Conservation (phyloP, 2,329 filamentous ascomycete genomes). For the Microdochium bolleyi region DNA sequence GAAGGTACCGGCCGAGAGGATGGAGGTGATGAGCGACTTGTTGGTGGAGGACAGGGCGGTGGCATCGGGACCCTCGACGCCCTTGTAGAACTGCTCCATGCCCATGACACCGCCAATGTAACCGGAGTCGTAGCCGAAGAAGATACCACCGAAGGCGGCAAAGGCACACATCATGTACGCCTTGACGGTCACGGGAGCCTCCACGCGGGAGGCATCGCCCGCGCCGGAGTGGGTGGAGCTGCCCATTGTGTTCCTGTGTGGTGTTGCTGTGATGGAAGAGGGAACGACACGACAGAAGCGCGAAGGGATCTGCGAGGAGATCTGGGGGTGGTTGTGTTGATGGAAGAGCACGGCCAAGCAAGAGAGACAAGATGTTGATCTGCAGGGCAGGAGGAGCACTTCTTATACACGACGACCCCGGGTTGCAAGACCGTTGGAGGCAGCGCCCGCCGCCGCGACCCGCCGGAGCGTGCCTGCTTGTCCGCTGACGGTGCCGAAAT, state of each 20-base stretch:
- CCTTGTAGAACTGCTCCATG: conserved; percentile 25
- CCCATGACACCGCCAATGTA: conserved; percentile 30
- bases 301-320: neutral
- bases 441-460: neutral
- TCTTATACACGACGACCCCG: neutral
- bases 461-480: neutral
- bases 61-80: conserved; percentile 22
- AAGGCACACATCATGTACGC: conserved; percentile 30
- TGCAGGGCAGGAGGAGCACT: neutral
- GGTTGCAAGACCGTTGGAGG: neutral
- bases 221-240: conserved; percentile 25
- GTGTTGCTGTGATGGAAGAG: neutral
- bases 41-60: conserved; percentile 29
- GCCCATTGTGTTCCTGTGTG: conserved; percentile 3
- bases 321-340: neutral
- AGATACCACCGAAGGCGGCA: conserved; percentile 25
- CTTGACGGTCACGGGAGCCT: conserved; percentile 49
- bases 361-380: neutral
- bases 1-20: conserved; percentile 72
- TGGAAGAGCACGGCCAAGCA: neutral
- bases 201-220: conserved; percentile 43
- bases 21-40: conserved; percentile 59
- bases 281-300: neutral
- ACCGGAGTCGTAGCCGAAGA: conserved; percentile 30
- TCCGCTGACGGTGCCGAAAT: neutral